Evolutionary conservation across 441 rosid species (phyloP).

Genomic region (Aleurites moluccanus): DNA sequence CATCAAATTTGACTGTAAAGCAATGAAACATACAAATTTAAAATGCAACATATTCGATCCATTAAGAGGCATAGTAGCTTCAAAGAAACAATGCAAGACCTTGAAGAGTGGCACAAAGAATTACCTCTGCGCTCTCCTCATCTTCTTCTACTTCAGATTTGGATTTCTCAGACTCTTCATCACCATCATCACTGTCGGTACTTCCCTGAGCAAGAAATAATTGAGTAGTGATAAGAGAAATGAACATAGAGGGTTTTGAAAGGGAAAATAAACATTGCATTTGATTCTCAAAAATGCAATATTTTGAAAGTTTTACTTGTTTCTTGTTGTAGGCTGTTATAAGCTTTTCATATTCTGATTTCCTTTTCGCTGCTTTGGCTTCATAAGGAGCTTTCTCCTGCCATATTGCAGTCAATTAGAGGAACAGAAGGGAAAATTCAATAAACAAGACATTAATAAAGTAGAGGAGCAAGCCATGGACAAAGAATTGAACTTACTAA

Average conservation of each 20-base stretch:
- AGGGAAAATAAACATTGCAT: too few relatives aligned
- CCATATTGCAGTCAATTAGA: neutral
- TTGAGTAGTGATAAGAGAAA: too few relatives aligned
- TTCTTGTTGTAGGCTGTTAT: slow-evolving; percentile 80
- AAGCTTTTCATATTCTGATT: slow-evolving; percentile 78
- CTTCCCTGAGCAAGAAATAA: neutral
- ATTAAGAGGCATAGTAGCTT: too few relatives aligned
- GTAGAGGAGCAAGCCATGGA: too few relatives aligned
- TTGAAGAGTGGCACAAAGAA: neutral
- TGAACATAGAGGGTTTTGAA: too few relatives aligned
- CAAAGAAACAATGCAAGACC: too few relatives aligned
- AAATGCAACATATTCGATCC: too few relatives aligned
- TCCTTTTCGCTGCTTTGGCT: slow-evolving; percentile 80
- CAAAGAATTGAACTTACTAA: too few relatives aligned
- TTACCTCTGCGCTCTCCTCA: slow-evolving; percentile 54
- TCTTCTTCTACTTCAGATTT: slow-evolving; percentile 54
- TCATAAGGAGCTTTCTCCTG: slow-evolving; percentile 89
- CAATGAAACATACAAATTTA: too few relatives aligned
- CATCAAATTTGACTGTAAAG: too few relatives aligned
- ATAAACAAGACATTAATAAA: too few relatives aligned
- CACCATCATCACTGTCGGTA: slow-evolving; percentile 33
- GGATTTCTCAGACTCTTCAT: slow-evolving; percentile 66
- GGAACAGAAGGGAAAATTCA: too few relatives aligned
- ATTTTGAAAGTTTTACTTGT: slow-evolving; percentile 39
- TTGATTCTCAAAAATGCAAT: neutral